Evolutionary conservation across 2,329 filamentous ascomycete genomes (phyloP), one percentile per base, ranked within the genome.

Genomic region (Gaeumannomyces tritici): DNA sequence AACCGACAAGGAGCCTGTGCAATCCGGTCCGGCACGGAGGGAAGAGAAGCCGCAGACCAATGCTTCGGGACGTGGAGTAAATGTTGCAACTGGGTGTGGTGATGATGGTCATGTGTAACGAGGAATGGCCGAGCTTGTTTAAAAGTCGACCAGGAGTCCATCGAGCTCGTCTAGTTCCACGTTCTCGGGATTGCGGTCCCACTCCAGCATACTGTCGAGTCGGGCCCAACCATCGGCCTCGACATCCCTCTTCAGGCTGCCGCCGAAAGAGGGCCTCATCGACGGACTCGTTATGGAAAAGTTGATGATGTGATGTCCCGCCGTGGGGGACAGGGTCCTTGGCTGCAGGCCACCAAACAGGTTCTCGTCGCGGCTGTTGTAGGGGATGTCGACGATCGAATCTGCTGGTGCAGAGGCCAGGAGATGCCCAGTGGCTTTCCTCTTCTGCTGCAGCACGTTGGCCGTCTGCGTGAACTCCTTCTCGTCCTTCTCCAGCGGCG

Each of bases 381-480:
- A 61, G 24, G 73, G 70, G 59, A 80, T 77, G 51, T 31, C 60
- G 28, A 58, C 72, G 7, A 70, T 67, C 28, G 73, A 71, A 35
- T 74, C 73, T 35, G 67, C 67, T 42, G 65, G 62, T 27, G 67
- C 61, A 35, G 67, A 63, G 67, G 77, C 64, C 55, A 65, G 63
- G 13, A 62, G 28, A 33, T 78, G 77, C 31, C 80, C 79, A 57
- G 73, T 80, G 27, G 86, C 77, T 70, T 87, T 88, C 65, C 83
- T 79, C 72, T 84, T 86, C 69, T 85, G 90, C 69, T 85, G 90
- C 69, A 98, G 84, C 59, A 89, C 91, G 67, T 91, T 90, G 21
- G 95, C 95, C 1, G 93, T 98, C 76, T 96, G 91, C 8, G 93
- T 97, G 72, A 99, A 99, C 75, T 98, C 95, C 71, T 89, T 90